A percentile compares a stretch with the other conserved stretches of the same genome.
Evolutionary conservation across 2,329 filamentous ascomycete species (phyloP).

Genomic region (Pseudovirgaria hyperparasitica): DNA sequence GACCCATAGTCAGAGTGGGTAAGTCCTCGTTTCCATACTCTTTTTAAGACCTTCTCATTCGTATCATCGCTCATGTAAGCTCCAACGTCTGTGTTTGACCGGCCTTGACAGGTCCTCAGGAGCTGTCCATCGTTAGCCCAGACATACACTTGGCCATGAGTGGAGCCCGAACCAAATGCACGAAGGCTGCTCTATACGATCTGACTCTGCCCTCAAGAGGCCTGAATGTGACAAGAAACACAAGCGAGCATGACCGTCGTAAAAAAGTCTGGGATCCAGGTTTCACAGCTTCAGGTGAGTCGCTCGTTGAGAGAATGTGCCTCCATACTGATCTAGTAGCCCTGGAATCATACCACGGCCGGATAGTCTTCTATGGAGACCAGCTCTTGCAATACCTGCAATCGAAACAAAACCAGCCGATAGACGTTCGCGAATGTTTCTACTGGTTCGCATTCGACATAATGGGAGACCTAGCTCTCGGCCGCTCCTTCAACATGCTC

Average conservation of each 20-base stretch:
- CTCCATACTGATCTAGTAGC: too few species aligned
- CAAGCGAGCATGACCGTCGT: conserved; percentile 2
- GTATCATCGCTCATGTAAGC: too few species aligned
- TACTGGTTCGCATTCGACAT: conserved; percentile 36
- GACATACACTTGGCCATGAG: conserved; percentile 3
- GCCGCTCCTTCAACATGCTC: conserved; percentile 21
- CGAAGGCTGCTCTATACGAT: conserved; percentile 6
- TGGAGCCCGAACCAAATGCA: conserved; percentile 3
- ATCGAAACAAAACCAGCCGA: conserved; percentile 8
- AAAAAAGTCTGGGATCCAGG: conserved; percentile 19
- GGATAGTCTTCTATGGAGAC: conserved; percentile 17
- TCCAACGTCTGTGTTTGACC: too few species aligned
- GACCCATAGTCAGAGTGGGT: conserved; percentile 20
- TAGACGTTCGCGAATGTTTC: conserved; percentile 19
- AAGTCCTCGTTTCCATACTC: background rate
- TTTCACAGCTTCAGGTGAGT: conserved; percentile 15
- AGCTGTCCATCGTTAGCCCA: conserved; percentile 11
- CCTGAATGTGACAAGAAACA: conserved; percentile 3
- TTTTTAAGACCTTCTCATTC: too few species aligned
- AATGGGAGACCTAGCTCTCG: conserved; percentile 34
- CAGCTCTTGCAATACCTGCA: conserved; percentile 14
- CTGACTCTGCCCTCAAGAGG: conserved; percentile 1
- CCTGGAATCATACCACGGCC: too few species aligned
- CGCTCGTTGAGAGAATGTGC: conserved; percentile 22
- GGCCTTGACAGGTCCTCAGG: conserved; percentile 16